These are phyloP conservation scores for Fusarium nodosum DNA, from an alignment of 2,329 filamentous ascomycete species.

Conservation along the genomic window DNA sequence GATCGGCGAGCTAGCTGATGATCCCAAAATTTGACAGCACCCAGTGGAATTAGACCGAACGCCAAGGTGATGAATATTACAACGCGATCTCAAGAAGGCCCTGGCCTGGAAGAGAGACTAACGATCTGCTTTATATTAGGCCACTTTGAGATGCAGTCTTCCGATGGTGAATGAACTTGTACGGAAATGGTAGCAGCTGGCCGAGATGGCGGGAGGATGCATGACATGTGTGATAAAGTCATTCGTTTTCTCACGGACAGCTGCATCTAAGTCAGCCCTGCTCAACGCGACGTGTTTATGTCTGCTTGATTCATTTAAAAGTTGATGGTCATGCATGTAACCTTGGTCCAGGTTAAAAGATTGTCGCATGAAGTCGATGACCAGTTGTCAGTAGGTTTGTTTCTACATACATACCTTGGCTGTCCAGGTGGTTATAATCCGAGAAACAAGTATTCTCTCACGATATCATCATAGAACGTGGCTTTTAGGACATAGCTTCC, in stretches of 20 bases:
- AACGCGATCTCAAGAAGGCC: slow-evolving; percentile 5
- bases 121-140: slow-evolving; percentile 23
- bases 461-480: background rate
- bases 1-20: slow-evolving; percentile 12
- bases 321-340: slow-evolving; percentile 14
- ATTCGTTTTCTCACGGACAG: background rate
- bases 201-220: slow-evolving; percentile 11
- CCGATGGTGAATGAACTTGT: background rate
- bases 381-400: slow-evolving; percentile 28
- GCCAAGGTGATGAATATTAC: slow-evolving; percentile 9
- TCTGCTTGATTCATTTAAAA: slow-evolving; percentile 2
- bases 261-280: background rate
- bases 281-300: slow-evolving; percentile 12
- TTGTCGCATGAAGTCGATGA: slow-evolving; percentile 19
- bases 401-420: background rate
- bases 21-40: slow-evolving; percentile 1
- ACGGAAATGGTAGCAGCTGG: slow-evolving; percentile 1
- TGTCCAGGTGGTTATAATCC: too few species aligned
- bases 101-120: slow-evolving; percentile 14
- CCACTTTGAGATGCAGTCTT: background rate
- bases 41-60: slow-evolving; percentile 16
- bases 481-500: too few species aligned
- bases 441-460: background rate
- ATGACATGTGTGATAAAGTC: slow-evolving; percentile 2
- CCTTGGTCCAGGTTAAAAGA: background rate